Conservation (phyloP, 2,329 filamentous ascomycete genomes). For the Clonostachys byssicola region DNA sequence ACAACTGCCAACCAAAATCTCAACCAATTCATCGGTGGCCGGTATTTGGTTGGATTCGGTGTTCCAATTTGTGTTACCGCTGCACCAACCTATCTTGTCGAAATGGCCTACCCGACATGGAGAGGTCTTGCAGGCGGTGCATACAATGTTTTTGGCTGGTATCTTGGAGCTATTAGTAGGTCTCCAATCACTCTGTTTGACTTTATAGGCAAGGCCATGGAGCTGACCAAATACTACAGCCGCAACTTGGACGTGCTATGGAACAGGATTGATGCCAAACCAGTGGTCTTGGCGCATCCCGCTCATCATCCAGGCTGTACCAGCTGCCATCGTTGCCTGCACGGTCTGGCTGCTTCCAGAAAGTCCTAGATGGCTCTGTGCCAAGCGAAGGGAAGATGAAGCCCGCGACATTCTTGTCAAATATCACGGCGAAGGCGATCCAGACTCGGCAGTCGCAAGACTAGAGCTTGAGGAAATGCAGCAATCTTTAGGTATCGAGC, state of each 20-base stretch:
- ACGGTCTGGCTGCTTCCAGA: conserved; percentile 30
- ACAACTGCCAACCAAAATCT: conserved; percentile 3
- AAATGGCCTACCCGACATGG: conserved; percentile 15
- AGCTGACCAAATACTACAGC: conserved; percentile 1
- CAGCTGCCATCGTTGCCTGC: conserved; percentile 25
- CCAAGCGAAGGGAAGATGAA: conserved; percentile 1
- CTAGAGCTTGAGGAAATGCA: conserved; percentile 34
- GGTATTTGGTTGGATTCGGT: conserved; percentile 10
- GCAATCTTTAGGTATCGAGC: conserved; percentile 37
- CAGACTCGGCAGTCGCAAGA: conserved; percentile 23
- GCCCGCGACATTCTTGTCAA: conserved; percentile 3
- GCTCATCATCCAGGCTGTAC: conserved; percentile 28
- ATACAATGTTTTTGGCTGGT: conserved; percentile 10
- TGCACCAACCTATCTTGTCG: conserved; percentile 12
- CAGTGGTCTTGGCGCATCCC: conserved; percentile 23
- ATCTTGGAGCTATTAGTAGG: conserved; percentile 6
- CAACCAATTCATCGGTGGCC: conserved; percentile 8
- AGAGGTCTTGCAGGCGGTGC: conserved; percentile 12
- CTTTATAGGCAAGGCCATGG: background rate
- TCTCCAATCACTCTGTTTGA: background rate
- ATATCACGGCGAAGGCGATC: conserved; percentile 10
- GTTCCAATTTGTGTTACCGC: conserved; percentile 8
- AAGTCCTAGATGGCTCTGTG: conserved; percentile 11
- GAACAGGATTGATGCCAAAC: conserved; percentile 27
- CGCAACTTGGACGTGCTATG: conserved; percentile 34